Base-by-base conservation (phyloP, 1,139 yeast species). In the Blastobotrys apis region DNA sequence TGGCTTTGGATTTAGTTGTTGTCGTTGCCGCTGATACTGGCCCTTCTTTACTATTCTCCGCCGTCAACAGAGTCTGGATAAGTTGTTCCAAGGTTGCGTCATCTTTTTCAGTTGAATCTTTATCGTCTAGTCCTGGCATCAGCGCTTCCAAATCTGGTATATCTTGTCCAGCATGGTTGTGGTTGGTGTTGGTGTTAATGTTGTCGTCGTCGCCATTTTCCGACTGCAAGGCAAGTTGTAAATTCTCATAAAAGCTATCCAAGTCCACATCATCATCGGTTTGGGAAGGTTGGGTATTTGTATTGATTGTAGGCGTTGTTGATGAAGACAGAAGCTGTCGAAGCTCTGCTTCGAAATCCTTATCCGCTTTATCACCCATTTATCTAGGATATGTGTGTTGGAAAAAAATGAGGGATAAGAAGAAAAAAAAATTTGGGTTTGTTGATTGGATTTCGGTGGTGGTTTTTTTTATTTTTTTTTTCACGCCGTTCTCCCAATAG, bases 61-160 rank as follows among this genome's bases (percentile, higher is more conserved):
- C 41, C 2, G 41, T 17, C 20, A 39, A 13, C 21, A 32, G 16
- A 16, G 32, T 17, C 22, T 33, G 37, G 15, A 39, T 32, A 21
- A 39, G 29, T 16, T n/a, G 22, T 19, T 39, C 37, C 23, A 39
- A n/a, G n/a, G n/a, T n/a, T n/a, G n/a, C n/a, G n/a, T n/a, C n/a
- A n/a, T n/a, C n/a, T n/a, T n/a, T n/a, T n/a, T n/a, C n/a, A n/a
- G n/a, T n/a, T n/a, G n/a, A n/a, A n/a, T n/a, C n/a, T n/a, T n/a
- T n/a, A n/a, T n/a, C n/a, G 15, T 26, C 39, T 13, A 36, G 17
- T n/a, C 17, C 22, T 3, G 39, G 22, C n/a, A 36, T 32, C 22
- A 36, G 20, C 21, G 39, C 39, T 25, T 36, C 39, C 9, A 36
- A 36, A 21, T 36, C 39, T 33, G 35, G 13, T 33, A 25, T 21